Evolutionary conservation across 2,329 filamentous ascomycete species (phyloP), one percentile per base, ranked within the genome.

Genomic region (Exophiala viscosa): DNA sequence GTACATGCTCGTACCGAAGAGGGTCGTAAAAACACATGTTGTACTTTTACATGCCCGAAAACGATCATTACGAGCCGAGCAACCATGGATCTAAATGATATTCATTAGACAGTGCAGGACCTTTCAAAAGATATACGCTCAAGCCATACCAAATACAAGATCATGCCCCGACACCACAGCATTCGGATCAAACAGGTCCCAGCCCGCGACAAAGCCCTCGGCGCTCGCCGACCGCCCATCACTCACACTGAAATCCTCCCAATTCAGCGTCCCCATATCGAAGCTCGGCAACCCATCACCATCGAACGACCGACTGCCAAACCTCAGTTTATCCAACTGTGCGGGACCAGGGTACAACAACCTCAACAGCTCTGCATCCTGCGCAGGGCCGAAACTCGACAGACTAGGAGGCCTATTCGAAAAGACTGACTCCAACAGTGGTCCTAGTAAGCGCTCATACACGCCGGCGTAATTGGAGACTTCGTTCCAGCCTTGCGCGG

Each of bases 211-310:
- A 44, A 58, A 62, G 11, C 54, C 57, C 23, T 55, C 57, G 8
- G 52, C 54, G 33, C 49, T 45, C 9, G 48, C 49, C n/a, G 50
- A 54, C 15, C 50, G 46, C 11, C 53, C 54, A 39, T 64, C 62
- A 38, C 62, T 61, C 8, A 62, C 56, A 31, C 58, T 58, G 28
- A 62, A 61, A 20, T 64, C 62, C 14, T 62, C 60, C 59, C 60
- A 62, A 38, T 62, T 64, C 35, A 64, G 43, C 5, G 54, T 52
- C 2, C 57, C 55, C 17, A 61, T 46, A 45, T 75, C 66, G 38
- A 67, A 55, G 2, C 61, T 65, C 3, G 63, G 55, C 10, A 72
- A 55, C 8, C 68, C 69, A 48, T 73, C 71, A 23, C 70, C 67
- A 7, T 71, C 73, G 60, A 58, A 45, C 14, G 45, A 50, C 8